A percentile compares a stretch with the other conserved stretches of the same genome.
phyloP scores from a whole-genome alignment of 495 filamentous ascomycete genomes.

The Massariosphaeria phaeospora region DNA sequence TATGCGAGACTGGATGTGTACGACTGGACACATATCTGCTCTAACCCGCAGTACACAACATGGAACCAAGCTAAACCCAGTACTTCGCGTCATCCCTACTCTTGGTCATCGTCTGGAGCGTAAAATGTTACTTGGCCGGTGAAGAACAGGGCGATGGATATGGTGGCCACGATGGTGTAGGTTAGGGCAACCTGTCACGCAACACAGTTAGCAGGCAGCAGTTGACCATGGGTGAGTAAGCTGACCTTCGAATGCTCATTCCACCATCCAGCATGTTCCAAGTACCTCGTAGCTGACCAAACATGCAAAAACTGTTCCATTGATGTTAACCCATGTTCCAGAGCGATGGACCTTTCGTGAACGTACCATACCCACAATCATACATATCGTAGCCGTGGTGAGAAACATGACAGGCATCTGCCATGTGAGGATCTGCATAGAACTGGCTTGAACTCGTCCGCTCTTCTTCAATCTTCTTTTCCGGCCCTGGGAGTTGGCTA shows the following conservation, averaged over 20 bases:
- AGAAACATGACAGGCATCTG: conserved; percentile 35
- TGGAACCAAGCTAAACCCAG: no score
- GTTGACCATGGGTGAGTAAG: no score
- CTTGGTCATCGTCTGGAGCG: background rate
- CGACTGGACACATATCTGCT: no score
- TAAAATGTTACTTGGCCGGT: conserved; percentile 13
- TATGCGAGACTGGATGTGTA: no score
- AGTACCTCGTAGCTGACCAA: conserved; percentile 22
- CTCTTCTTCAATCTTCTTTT: background rate
- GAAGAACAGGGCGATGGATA: conserved; percentile 16
- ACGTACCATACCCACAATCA: conserved; percentile 37
- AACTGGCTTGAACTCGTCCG: conserved; percentile 14
- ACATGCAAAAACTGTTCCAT: conserved; percentile 34
- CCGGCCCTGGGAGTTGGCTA: conserved; percentile 8
- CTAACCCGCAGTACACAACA: no score
- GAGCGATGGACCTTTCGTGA: no score
- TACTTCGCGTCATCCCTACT: no score
- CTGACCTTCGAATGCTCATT: no score
- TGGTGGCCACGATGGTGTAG: conserved; percentile 9
- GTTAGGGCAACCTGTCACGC: conserved; percentile 5
- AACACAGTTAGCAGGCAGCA: no score
- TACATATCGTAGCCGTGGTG: conserved; percentile 23
- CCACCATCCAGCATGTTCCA: background rate
- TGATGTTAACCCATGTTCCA: no score
- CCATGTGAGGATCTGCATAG: conserved; percentile 32